These are phyloP conservation scores for Stephanocyclus meneghinianus DNA, from an alignment of 352 stramenopile species.

Conservation along the genomic window DNA sequence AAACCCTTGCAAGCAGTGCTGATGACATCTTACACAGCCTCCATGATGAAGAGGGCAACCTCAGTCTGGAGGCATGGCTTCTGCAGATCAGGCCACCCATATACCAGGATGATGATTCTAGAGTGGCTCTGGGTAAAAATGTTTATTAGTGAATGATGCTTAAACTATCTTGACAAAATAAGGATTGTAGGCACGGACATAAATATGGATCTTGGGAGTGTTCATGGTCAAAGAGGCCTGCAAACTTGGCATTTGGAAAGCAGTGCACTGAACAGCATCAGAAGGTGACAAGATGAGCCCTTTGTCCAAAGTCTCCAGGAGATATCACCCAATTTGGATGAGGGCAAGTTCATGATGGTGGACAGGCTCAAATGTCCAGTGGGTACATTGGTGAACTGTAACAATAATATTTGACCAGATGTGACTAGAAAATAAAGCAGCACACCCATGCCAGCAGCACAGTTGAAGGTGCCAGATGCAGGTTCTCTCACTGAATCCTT, in stretches of 20 bases:
- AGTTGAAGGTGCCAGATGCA: slow-evolving; percentile 12
- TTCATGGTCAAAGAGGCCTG: slow-evolving; percentile 29
- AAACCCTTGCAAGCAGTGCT: slow-evolving; percentile 3
- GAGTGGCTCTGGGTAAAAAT: slow-evolving; percentile 25
- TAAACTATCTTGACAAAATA: too few species aligned
- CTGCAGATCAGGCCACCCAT: slow-evolving; percentile 45
- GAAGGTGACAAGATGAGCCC: slow-evolving; percentile 14
- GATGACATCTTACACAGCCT: not conserved
- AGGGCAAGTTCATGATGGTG: slow-evolving; percentile 8
- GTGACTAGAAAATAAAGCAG: slow-evolving; percentile 34
- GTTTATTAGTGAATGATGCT: too few species aligned
- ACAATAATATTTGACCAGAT: slow-evolving; percentile 34
- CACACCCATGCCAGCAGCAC: slow-evolving; percentile 41
- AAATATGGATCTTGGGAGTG: slow-evolving; percentile 8
- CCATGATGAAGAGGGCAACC: slow-evolving; percentile 17
- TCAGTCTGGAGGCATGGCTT: slow-evolving; percentile 37
- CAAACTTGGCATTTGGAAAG: slow-evolving; percentile 31
- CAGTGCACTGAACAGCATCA: not conserved
- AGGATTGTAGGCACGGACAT: too few species aligned
- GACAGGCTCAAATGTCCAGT: not conserved
- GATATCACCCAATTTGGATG: slow-evolving; percentile 13
- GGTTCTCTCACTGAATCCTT: not conserved
- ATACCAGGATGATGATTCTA: slow-evolving; percentile 50
- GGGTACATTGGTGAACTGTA: slow-evolving; percentile 9
- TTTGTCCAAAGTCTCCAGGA: slow-evolving; percentile 10